Evolutionary conservation across 257 asterid species (phyloP).

Genomic region (Buddleja alternifolia): DNA sequence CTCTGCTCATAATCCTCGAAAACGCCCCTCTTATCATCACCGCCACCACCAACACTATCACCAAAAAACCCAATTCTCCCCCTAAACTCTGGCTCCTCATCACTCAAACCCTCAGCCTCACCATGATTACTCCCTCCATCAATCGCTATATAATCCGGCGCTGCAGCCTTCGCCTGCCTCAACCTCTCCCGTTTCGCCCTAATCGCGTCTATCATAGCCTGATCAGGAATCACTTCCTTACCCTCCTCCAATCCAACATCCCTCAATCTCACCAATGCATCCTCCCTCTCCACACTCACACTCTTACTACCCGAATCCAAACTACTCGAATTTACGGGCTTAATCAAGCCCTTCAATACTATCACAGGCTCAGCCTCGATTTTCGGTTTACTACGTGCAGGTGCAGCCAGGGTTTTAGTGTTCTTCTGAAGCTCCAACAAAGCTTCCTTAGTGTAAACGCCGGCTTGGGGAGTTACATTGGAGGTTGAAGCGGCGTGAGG

Average conservation of each 20-base stretch:
- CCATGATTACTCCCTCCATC: slow-evolving; percentile 99
- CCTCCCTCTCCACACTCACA: slow-evolving; percentile 41
- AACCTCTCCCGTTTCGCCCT: slow-evolving; percentile 91
- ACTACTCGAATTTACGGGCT: slow-evolving; percentile 41
- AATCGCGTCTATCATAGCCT: slow-evolving; percentile 73
- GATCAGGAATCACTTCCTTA: slow-evolving; percentile 64
- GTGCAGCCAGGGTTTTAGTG: slow-evolving; percentile 70
- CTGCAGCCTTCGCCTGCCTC: slow-evolving; percentile 80
- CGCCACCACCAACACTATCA: slow-evolving; percentile 58
- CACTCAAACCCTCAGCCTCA: slow-evolving; percentile 93
- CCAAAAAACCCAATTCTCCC: slow-evolving; percentile 91
- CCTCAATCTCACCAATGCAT: slow-evolving; percentile 43
- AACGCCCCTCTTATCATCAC: slow-evolving; percentile 70
- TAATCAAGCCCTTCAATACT: slow-evolving; percentile 76
- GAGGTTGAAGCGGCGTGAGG: slow-evolving; percentile 54
- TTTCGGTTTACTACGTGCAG: slow-evolving; percentile 55
- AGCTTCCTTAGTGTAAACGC: slow-evolving; percentile 86
- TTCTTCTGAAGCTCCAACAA: slow-evolving; percentile 96
- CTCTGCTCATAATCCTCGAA: slow-evolving; percentile 82
- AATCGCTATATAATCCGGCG: slow-evolving; percentile 79
- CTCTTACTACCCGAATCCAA: slow-evolving; percentile 32
- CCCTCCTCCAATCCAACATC: slow-evolving; percentile 45
- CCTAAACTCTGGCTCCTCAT: slow-evolving; percentile 89
- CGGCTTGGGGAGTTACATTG: slow-evolving; percentile 95
- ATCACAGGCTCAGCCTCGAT: slow-evolving; percentile 61